Percentiles rank a stretch among this genome's conserved stretches.
Conservation (phyloP, 169 alveolate genomes). For the Perkinsus chesapeaki region DNA sequence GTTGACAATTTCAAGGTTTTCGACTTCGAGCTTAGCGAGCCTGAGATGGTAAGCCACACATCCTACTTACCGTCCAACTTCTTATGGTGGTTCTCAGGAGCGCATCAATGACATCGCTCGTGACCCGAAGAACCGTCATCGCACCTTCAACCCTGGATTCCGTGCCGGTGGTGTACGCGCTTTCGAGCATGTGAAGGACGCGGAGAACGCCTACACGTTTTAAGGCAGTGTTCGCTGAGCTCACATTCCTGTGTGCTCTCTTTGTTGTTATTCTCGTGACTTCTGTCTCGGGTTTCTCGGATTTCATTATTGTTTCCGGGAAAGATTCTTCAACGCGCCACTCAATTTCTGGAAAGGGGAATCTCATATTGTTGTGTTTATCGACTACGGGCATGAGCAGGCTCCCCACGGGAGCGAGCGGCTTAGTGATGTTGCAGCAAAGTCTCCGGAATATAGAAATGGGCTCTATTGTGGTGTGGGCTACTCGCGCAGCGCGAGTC, state of each 20-base stretch:
- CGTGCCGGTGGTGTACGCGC: neutral
- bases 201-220: neutral
- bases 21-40: neutral
- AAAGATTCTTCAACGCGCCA: too few relatives aligned
- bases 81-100: neutral
- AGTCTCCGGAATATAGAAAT: too few relatives aligned
- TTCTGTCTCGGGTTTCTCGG: neutral
- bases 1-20: neutral
- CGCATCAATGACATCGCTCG: neutral
- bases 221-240: neutral
- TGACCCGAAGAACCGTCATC: constrained; percentile 2
- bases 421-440: too few relatives aligned
- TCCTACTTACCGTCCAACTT: neutral
- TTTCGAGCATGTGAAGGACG: neutral
- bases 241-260: neutral
- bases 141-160: neutral
- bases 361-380: too few relatives aligned
- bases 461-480: too few relatives aligned
- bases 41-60: neutral
- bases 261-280: neutral
- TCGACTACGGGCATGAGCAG: too few relatives aligned
- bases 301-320: too few relatives aligned
- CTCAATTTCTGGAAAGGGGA: too few relatives aligned
- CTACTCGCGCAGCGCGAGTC: too few relatives aligned
- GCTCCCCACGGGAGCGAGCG: too few relatives aligned